Evolutionary conservation across 192 early-diverging fungal species (phyloP), one percentile per base, ranked within the genome.

Genomic region (Dimargaris cristalligena): DNA sequence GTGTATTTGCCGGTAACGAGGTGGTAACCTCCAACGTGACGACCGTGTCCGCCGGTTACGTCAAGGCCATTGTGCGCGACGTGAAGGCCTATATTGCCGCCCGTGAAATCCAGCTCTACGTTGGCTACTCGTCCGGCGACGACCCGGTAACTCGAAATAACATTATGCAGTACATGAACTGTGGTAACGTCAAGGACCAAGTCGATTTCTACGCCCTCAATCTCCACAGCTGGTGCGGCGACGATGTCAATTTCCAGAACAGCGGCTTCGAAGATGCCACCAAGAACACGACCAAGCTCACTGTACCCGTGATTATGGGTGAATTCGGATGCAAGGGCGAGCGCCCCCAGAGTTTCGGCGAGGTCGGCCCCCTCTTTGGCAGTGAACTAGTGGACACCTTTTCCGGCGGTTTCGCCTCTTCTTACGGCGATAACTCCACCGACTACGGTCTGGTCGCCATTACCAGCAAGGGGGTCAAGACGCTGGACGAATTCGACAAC

Each of bases 181-280:
- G 85, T 59, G 85, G 82, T 38, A 73, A 77, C 31, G 67, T 57
- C 6, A 67, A 68, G 22, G 62, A 74, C 62, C 73, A 77, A 41
- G 81, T 76, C 34, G 86, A 88, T 49, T 86, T 88, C 52, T 88
- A 75, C 55, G 86, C 82, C 28, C 68, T 85, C 52, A 88, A 88
- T 65, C 69, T 80, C 45, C 86, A 88, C 65, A 73, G 79, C 47
- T 88, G 84, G 84, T 88, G 86, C 61, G 84, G 84, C 25, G 68
- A 63, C 34, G 55, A 73, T 11, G 46, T 62, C 3, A 71, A 65
- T 25, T 88, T 80, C 66, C 50, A 80, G 63, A 76, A 76, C 2
- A 83, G 82, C 0, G 86, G 86, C 9, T 88, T 81, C 63, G 71
- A 71, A 4, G 78, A 82, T 32, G 77, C 82, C 34, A 82, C 81